These are phyloP conservation scores for Chaetomium cochliodes DNA, from an alignment of 495 filamentous ascomycete species.

Conservation along the genomic window DNA sequence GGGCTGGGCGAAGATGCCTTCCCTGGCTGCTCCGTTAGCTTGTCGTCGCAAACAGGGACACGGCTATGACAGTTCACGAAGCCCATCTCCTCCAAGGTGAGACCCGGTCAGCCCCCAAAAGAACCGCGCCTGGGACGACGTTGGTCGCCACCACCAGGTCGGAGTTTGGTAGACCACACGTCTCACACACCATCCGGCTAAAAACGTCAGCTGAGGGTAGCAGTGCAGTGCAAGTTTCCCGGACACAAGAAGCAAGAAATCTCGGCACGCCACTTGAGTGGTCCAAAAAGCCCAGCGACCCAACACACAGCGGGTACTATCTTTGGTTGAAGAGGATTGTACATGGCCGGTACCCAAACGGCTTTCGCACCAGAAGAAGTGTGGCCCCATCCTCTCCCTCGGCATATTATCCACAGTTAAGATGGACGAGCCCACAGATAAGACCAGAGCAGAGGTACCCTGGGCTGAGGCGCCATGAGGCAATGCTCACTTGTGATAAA, in stretches of 20 bases:
- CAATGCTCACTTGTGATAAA: background rate
- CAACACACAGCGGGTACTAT: background rate
- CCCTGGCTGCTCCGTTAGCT: background rate
- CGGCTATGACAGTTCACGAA: background rate
- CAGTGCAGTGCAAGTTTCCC: constrained; percentile 20
- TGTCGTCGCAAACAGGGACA: background rate
- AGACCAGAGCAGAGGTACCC: background rate
- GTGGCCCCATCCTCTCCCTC: background rate
- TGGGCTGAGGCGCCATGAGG: background rate
- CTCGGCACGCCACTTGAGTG: constrained; percentile 18
- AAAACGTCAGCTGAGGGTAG: constrained; percentile 24
- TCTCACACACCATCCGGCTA: constrained; percentile 20
- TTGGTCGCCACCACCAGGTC: background rate
- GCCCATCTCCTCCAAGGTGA: background rate
- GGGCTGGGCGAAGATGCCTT: background rate
- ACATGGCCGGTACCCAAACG: constrained; percentile 12
- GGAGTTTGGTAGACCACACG: background rate
- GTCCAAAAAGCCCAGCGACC: background rate
- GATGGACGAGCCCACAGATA: background rate
- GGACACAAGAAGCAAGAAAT: constrained; percentile 10
- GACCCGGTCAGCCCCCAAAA: background rate
- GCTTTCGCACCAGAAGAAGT: background rate
- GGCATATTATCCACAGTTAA: background rate
- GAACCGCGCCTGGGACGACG: background rate
- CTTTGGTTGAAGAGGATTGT: constrained; percentile 4